A percentile compares a stretch with the other conserved stretches of the same genome.
These are phyloP conservation scores for Erythrobasidium yunnanense DNA, from an alignment of 768 basidiomycete genomes.

Conservation along the genomic window DNA sequence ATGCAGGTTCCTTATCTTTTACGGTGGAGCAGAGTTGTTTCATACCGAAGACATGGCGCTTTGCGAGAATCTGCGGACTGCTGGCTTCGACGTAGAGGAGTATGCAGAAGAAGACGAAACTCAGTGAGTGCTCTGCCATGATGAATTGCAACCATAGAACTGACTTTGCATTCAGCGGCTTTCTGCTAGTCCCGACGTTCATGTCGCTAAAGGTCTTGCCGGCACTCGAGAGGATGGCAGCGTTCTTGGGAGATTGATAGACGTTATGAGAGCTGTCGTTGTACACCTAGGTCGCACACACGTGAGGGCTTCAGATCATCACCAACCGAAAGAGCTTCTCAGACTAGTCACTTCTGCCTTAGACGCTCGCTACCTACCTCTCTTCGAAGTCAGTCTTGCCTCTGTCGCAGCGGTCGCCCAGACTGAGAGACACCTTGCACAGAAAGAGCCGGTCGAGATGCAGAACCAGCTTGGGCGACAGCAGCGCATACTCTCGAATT, in stretches of 20 bases:
- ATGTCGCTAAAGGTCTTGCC: not conserved
- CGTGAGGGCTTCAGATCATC: too few relatives aligned
- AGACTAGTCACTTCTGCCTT: too few relatives aligned
- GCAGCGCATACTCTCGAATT: not conserved
- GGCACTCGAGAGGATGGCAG: not conserved
- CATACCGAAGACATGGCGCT: slow-evolving; percentile 20
- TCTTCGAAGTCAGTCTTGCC: too few relatives aligned
- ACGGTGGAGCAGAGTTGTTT: slow-evolving; percentile 33
- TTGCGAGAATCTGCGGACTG: slow-evolving; percentile 8
- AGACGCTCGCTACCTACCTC: too few relatives aligned
- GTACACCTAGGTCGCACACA: too few relatives aligned
- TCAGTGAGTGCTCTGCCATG: slow-evolving; percentile 4
- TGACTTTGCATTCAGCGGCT: slow-evolving; percentile 3
- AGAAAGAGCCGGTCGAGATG: not conserved
- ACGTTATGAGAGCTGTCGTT: too few relatives aligned
- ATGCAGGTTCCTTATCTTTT: slow-evolving; percentile 29
- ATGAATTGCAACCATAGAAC: not conserved
- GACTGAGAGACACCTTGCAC: not conserved
- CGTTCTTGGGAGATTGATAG: not conserved
- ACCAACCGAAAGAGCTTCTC: too few relatives aligned
- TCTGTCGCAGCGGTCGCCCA: too few relatives aligned
- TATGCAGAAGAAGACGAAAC: slow-evolving; percentile 18
- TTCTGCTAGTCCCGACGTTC: slow-evolving; percentile 20
- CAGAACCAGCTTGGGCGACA: not conserved
- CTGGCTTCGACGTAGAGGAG: slow-evolving; percentile 19